Evolutionary conservation across 257 asterid species (phyloP), one percentile per base, ranked within the genome.

Genomic region (Solanum bulbocastanum): DNA sequence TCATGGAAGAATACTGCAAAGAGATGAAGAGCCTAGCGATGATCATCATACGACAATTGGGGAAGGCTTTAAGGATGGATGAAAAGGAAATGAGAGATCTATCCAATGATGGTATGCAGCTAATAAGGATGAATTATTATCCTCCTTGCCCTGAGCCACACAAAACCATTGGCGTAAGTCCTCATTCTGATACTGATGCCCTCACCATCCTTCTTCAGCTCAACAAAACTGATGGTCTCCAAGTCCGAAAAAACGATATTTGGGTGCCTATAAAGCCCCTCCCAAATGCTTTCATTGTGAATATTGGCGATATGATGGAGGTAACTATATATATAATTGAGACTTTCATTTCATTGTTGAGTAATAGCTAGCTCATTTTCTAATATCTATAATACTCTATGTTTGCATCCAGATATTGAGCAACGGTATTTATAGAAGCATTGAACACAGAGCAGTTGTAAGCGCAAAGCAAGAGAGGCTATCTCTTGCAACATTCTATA

Each of bases 141-240:
- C 94, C 96, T 33, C 94, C 93, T 8, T 93, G 96, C 62, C 95
- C 92, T 4, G 89, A 93, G 90, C 94, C 96, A 10, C 90, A 91
- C 16, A 49, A 10, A 6, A 92, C 92, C 13, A 88, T 90, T 23
- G 95, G 94, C 49, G 72, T 93, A 62, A 87, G 82, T 32, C 93
- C 96, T 72, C 95, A 93, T 86, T 93, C 95, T 3, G 96, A 93
- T 65, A 92, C 94, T 10, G 96, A 72, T 86, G 93, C 93, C 40
- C 89, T 93, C 15, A 93, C 96, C 30, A 93, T 93, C 89, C 92
- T 92, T 12, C 88, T 90, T 73, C 96, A 93, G 87, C 88, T 93
- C 40, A 93, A 93, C 22, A 92, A 90, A 39, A 90, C 92, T 1
- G 91, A 88, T 10, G 96, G 95, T 62, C 94, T 93, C 82, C 93